Percentiles rank a stretch among this genome's conserved stretches.
These are phyloP conservation scores for Carex myosuroides DNA, from an alignment of 176 grass and related monocot genomes.

Conservation along the genomic window DNA sequence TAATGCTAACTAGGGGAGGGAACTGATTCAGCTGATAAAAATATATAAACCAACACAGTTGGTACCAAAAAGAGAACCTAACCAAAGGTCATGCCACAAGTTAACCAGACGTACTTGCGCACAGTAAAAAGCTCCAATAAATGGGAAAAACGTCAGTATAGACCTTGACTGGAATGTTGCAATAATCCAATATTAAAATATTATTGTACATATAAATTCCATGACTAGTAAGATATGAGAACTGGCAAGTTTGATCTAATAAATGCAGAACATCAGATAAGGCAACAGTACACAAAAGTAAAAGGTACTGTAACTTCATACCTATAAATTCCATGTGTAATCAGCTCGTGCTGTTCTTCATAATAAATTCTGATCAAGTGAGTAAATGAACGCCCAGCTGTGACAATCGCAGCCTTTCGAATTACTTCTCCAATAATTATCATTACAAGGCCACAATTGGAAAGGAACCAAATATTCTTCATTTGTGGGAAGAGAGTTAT, in stretches of 20 bases:
- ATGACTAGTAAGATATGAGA: not conserved
- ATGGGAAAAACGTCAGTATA: not conserved
- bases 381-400: slow-evolving; percentile 67
- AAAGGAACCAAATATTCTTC: slow-evolving; percentile 67
- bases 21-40: not conserved
- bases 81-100: not conserved
- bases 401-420: slow-evolving; percentile 69
- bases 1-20: not conserved
- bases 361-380: slow-evolving; percentile 64
- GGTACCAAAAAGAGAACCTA: not conserved
- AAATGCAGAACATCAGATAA: not conserved
- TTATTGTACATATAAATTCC: not conserved
- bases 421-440: slow-evolving; percentile 72
- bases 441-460: slow-evolving; percentile 66
- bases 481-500: slow-evolving; percentile 47
- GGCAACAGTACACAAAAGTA: not conserved
- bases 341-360: slow-evolving; percentile 63
- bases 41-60: not conserved
- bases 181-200: not conserved
- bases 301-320: slow-evolving; percentile 14
- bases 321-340: slow-evolving; percentile 93
- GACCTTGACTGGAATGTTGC: not conserved
- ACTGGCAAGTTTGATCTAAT: not conserved
- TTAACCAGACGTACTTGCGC: not conserved
- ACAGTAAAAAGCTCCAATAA: not conserved